A percentile compares a stretch with the other conserved stretches of the same genome.
phyloP scores from a whole-genome alignment of 2,329 filamentous ascomycete genomes.

The Pseudopithomyces chartarum region DNA sequence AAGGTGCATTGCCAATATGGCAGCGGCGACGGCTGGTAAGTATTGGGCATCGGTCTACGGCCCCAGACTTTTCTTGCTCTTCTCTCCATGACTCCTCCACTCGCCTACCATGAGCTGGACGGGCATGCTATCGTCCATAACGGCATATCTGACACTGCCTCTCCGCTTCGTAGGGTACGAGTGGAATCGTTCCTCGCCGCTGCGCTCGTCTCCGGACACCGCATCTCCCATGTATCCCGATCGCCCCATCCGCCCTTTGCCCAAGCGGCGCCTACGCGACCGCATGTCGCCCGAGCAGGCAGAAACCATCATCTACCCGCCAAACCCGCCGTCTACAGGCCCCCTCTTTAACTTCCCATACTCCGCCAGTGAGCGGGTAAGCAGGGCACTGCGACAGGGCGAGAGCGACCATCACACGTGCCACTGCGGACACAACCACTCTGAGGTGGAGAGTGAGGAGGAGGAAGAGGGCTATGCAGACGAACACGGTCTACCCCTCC shows the following conservation, averaged over 20 bases:
- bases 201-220: slow-evolving; percentile 65
- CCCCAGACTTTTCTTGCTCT: slow-evolving; percentile 24
- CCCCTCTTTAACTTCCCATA: slow-evolving; percentile 77
- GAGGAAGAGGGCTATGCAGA: slow-evolving; percentile 45
- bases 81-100: slow-evolving; percentile 23
- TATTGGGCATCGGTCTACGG: slow-evolving; percentile 28
- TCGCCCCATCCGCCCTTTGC: slow-evolving; percentile 89
- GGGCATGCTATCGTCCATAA: slow-evolving; percentile 31
- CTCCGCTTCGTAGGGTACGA: slow-evolving; percentile 46
- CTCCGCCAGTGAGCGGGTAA: slow-evolving; percentile 36
- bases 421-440: slow-evolving; percentile 52
- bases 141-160: slow-evolving; percentile 41
- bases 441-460: slow-evolving; percentile 65
- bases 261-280: slow-evolving; percentile 85
- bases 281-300: slow-evolving; percentile 84
- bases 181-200: slow-evolving; percentile 47
- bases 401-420: slow-evolving; percentile 58
- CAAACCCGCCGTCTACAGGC: slow-evolving; percentile 70
- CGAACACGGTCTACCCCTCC: slow-evolving; percentile 47
- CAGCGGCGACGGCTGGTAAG: slow-evolving; percentile 49
- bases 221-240: slow-evolving; percentile 83
- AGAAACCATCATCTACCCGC: slow-evolving; percentile 80
- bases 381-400: slow-evolving; percentile 48
- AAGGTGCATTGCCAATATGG: slow-evolving; percentile 40
- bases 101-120: slow-evolving; percentile 14